Evolutionary conservation across 306 rosid genomes (phyloP).

Genomic region (Vigna trinervia): DNA sequence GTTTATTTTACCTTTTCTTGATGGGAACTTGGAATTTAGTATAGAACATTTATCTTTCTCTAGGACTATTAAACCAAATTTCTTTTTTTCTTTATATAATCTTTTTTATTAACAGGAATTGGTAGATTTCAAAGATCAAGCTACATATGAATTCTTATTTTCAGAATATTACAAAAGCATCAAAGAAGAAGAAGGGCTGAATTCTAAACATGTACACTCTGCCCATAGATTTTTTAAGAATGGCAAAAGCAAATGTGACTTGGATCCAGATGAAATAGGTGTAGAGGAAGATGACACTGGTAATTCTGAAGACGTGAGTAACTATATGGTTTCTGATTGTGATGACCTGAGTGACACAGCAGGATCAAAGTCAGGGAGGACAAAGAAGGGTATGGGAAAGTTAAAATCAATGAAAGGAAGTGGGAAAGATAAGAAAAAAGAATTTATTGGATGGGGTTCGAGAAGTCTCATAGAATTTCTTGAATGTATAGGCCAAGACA

Average conservation of each 20-base stretch:
- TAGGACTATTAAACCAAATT: background rate
- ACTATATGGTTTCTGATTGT: slow-evolving; percentile 52
- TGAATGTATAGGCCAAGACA: slow-evolving; percentile 54
- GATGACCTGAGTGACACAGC: slow-evolving; percentile 54
- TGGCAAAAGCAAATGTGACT: slow-evolving; percentile 43
- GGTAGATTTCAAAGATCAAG: slow-evolving; percentile 63
- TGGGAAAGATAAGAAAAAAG: slow-evolving; percentile 53
- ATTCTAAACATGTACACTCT: slow-evolving; percentile 40
- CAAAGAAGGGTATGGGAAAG: slow-evolving; percentile 50
- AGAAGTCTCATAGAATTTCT: slow-evolving; percentile 68
- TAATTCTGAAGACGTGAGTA: slow-evolving; percentile 56
- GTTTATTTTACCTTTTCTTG: slow-evolving; percentile 7
- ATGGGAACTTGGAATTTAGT: slow-evolving; percentile 2
- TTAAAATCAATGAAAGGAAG: slow-evolving; percentile 45
- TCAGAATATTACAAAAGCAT: slow-evolving; percentile 60
- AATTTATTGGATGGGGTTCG: slow-evolving; percentile 82
- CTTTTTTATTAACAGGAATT: slow-evolving; percentile 50
- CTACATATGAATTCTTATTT: slow-evolving; percentile 63
- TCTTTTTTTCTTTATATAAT: slow-evolving; percentile 15
- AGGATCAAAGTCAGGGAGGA: slow-evolving; percentile 40
- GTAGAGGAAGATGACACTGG: slow-evolving; percentile 47
- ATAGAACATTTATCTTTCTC: slow-evolving; percentile 27
- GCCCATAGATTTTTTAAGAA: slow-evolving; percentile 55
- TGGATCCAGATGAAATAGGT: slow-evolving; percentile 45
- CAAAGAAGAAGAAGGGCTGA: slow-evolving; percentile 64